These are phyloP conservation scores for Crucihimalaya himalaica DNA, from an alignment of 345 rosid genomes.

Conservation along the genomic window DNA sequence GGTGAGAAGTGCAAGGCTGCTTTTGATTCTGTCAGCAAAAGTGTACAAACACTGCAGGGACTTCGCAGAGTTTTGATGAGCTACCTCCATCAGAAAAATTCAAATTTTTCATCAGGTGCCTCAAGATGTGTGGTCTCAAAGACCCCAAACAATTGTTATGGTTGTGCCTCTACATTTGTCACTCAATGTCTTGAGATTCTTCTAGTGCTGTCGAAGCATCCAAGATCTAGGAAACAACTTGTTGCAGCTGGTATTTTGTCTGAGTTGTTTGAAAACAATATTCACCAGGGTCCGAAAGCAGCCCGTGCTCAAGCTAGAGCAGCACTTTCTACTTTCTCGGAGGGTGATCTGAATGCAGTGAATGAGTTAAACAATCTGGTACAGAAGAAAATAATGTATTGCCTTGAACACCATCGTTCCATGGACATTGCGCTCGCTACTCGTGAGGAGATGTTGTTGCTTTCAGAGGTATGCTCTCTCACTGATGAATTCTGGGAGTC, in stretches of 20 bases:
- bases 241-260: constrained; percentile 84
- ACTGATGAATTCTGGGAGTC: constrained; percentile 99
- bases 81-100: constrained; percentile 91
- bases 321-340: constrained; percentile 92
- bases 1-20: constrained; percentile 99
- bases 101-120: constrained; percentile 55
- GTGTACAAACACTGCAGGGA: constrained; percentile 98
- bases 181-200: constrained; percentile 92
- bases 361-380: constrained; percentile 84
- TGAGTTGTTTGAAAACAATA: constrained; percentile 93
- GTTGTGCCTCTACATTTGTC: constrained; percentile 93
- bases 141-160: constrained; percentile 93
- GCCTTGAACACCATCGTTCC: constrained; percentile 99
- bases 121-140: constrained; percentile 86
- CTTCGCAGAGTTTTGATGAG: constrained; percentile 95
- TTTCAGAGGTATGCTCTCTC: constrained; percentile 94
- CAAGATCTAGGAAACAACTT: constrained; percentile 81
- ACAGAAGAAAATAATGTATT: constrained; percentile 93
- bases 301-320: constrained; percentile 92
- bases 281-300: constrained; percentile 96
- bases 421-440: constrained; percentile 92
- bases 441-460: constrained; percentile 90
- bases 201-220: constrained; percentile 81
- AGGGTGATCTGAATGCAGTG: constrained; percentile 82
- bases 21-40: constrained; percentile 99